Evolutionary conservation across 2,329 filamentous ascomycete genomes (phyloP), one percentile per base, ranked within the genome.

Genomic region (Penicillium sclerotigenum): DNA sequence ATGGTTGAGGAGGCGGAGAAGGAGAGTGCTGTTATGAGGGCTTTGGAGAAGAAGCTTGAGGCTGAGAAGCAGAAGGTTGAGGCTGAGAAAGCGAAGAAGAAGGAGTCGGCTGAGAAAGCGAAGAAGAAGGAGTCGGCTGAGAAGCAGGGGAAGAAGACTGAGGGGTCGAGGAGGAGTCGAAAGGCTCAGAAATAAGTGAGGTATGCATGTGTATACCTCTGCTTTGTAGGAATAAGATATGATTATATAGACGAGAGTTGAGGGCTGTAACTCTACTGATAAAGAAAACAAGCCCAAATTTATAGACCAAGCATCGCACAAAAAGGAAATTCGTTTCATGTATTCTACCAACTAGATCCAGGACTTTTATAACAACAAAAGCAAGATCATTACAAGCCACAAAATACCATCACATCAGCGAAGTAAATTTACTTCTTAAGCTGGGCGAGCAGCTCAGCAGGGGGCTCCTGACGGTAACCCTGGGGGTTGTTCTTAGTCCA

Each of bases 401-500:
- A 24, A 33, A n/a, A 24, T 34, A 41, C 20, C 24, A 18, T 1
- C 4, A 43, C 20, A 40, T 48, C 36, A 52, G 47, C 46, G 55
- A 47, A 38, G 38, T 31, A 29, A 55, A 58, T 59, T 64, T 69
- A 72, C 60, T 73, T 74, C 71, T 74, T 73, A 56, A 74, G 68
- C 63, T 69, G 62, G 53, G 88, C 87, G 48, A 97, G 71, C 67
- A 97, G 82, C 75, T 89, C 86, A 63, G 89, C 82, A 0, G 94
- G 93, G n/a, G 93, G 91, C 63, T 91, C 82, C 78, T 97, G 92
- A 64, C 89, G 84, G 80, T 97, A 97, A 22, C 94, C 94, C 77
- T 92, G 86, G 24, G 94, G 94, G 79, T 97, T 97, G 79, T 97
- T 97, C 78, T 88, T 83, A 16, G 95, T 96, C 94, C 94, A 99